A percentile compares a stretch with the other conserved stretches of the same genome.
These are phyloP conservation scores for Rhamnella rubrinervis DNA, from an alignment of 331 rosid genomes.

Conservation along the genomic window DNA sequence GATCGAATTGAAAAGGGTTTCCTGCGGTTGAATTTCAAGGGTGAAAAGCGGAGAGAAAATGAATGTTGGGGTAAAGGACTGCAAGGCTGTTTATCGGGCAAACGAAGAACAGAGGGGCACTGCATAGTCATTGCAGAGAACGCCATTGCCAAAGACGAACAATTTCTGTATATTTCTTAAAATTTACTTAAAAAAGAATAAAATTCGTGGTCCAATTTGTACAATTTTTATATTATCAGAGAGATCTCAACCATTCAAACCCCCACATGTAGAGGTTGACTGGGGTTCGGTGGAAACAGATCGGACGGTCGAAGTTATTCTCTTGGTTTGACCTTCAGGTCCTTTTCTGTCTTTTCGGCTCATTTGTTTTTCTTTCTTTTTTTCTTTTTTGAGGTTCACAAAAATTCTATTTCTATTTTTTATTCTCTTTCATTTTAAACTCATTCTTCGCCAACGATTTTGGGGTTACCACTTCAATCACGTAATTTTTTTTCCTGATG, in stretches of 20 bases:
- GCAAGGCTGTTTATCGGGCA: slow-evolving; percentile 26
- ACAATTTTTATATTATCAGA: neutral
- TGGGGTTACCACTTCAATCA: too few species aligned
- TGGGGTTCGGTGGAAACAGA: neutral
- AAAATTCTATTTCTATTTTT: too few species aligned
- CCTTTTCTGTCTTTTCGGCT: neutral
- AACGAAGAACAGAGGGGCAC: slow-evolving; percentile 44
- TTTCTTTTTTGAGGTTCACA: too few species aligned
- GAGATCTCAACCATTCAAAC: slow-evolving; percentile 20
- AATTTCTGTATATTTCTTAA: neutral
- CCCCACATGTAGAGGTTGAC: neutral
- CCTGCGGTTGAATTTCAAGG: slow-evolving; percentile 33
- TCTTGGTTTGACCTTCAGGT: neutral
- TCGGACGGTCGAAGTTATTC: slow-evolving; percentile 5
- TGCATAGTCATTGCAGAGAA: slow-evolving; percentile 49
- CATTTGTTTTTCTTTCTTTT: neutral
- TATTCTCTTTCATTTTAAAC: too few species aligned
- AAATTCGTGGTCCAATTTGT: neutral
- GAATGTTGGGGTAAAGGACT: slow-evolving; percentile 34
- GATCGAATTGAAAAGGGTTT: slow-evolving; percentile 67
- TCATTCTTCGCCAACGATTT: too few species aligned
- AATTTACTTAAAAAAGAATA: neutral
- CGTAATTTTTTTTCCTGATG: too few species aligned
- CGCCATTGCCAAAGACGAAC: slow-evolving; percentile 46
- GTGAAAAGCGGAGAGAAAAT: slow-evolving; percentile 42